Percentiles rank a stretch among this genome's conserved stretches.
Conservation (phyloP, 148 eudicot genomes). For the Dianthus caryophyllus region DNA sequence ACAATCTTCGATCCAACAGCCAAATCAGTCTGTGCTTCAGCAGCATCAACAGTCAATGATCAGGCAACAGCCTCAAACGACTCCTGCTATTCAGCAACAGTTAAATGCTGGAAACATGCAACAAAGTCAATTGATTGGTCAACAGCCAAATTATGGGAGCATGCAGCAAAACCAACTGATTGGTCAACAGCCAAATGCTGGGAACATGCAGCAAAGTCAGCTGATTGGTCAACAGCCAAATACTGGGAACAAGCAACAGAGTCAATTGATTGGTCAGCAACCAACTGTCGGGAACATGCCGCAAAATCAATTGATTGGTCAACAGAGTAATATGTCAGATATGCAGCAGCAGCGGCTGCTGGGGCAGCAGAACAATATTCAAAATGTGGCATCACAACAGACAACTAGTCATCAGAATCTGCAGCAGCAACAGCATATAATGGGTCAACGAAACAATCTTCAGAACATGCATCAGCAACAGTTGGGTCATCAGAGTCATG, state of each 20-base stretch:
- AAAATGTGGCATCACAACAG: constrained; percentile 62
- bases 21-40: constrained; percentile 65
- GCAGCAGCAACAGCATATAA: constrained; percentile 47
- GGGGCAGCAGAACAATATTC: constrained; percentile 56
- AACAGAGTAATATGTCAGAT: constrained; percentile 63
- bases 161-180: constrained; percentile 36
- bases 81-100: constrained; percentile 49
- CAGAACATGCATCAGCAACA: constrained; percentile 68
- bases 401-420: constrained; percentile 46
- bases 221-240: constrained; percentile 55
- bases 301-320: constrained; percentile 55
- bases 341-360: constrained; percentile 64
- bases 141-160: constrained; percentile 14
- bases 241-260: constrained; percentile 48
- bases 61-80: constrained; percentile 44
- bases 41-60: constrained; percentile 58
- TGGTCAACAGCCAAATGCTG: constrained; percentile 43
- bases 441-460: constrained; percentile 47
- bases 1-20: constrained; percentile 60
- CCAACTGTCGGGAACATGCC: constrained; percentile 45
- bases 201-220: constrained; percentile 56
- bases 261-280: constrained; percentile 53
- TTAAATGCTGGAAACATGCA: constrained; percentile 44
- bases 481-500: constrained; percentile 53
- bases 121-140: constrained; percentile 53